phyloP scores from a whole-genome alignment of 306 rosid species.

The Vachellia collinsii region DNA sequence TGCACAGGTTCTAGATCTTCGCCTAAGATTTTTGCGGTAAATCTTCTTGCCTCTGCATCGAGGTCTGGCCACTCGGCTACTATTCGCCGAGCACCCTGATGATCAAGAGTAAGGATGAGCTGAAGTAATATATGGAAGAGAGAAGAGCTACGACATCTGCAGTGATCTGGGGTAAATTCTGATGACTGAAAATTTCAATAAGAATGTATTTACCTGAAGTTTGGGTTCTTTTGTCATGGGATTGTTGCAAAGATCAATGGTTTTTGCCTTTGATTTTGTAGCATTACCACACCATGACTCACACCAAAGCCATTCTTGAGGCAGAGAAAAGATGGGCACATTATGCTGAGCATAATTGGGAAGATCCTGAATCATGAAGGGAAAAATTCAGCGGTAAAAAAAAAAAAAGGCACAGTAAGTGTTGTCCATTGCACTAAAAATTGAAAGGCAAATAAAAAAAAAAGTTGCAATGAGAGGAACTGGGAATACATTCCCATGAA shows the following conservation, averaged over 20 bases:
- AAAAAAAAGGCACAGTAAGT: neutral
- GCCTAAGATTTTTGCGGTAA: slow-evolving; percentile 78
- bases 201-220: slow-evolving; percentile 68
- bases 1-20: slow-evolving; percentile 61
- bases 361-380: slow-evolving; percentile 75
- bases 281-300: slow-evolving; percentile 99
- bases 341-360: slow-evolving; percentile 99
- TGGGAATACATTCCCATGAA: neutral
- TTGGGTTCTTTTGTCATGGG: slow-evolving; percentile 99
- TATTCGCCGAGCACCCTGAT: slow-evolving; percentile 92
- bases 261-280: slow-evolving; percentile 92
- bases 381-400: slow-evolving; percentile 26
- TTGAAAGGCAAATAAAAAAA: neutral
- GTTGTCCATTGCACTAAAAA: neutral
- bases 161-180: slow-evolving; percentile 21
- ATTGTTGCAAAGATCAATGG: slow-evolving; percentile 98
- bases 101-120: slow-evolving; percentile 27
- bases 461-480: neutral
- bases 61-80: slow-evolving; percentile 95
- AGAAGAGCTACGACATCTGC: slow-evolving; percentile 5
- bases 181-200: slow-evolving; percentile 8
- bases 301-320: slow-evolving; percentile 99
- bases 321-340: slow-evolving; percentile 91
- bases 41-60: slow-evolving; percentile 81
- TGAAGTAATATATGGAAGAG: neutral